phyloP scores from a whole-genome alignment of 371 early-diverging fungal species.

The Funneliformis caledonium region DNA sequence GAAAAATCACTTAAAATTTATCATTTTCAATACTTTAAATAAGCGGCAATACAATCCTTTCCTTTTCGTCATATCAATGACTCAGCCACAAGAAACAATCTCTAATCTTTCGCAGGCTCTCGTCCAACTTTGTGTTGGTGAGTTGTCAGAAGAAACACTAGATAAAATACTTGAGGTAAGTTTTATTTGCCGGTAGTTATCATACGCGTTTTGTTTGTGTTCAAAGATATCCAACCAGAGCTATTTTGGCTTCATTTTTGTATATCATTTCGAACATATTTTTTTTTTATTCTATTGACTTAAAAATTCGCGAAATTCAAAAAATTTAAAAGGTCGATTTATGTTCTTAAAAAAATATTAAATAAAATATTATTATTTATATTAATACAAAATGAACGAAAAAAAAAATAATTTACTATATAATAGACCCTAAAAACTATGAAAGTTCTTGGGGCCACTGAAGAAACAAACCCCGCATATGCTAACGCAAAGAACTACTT shows the following conservation, averaged over 20 bases:
- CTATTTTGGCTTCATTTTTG: background rate
- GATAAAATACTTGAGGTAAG: constrained; percentile 1
- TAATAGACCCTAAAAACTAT: background rate
- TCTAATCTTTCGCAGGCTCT: background rate
- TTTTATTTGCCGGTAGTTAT: background rate
- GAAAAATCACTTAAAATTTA: background rate
- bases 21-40: background rate
- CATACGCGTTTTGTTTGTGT: background rate
- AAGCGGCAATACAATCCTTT: background rate
- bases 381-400: background rate
- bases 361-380: background rate
- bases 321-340: background rate
- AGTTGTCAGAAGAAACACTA: background rate
- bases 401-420: background rate
- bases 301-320: background rate
- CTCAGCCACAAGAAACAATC: background rate
- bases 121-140: constrained; percentile 3
- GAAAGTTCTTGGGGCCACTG: constrained; percentile 13
- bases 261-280: background rate
- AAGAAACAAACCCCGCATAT: background rate
- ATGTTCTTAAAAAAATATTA: background rate
- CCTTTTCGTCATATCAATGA: background rate
- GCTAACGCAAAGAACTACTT: background rate
- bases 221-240: constrained; percentile 3
- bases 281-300: background rate